Evolutionary conservation across 176 grass and related monocot species (phyloP).

Genomic region (Zea luxurians): DNA sequence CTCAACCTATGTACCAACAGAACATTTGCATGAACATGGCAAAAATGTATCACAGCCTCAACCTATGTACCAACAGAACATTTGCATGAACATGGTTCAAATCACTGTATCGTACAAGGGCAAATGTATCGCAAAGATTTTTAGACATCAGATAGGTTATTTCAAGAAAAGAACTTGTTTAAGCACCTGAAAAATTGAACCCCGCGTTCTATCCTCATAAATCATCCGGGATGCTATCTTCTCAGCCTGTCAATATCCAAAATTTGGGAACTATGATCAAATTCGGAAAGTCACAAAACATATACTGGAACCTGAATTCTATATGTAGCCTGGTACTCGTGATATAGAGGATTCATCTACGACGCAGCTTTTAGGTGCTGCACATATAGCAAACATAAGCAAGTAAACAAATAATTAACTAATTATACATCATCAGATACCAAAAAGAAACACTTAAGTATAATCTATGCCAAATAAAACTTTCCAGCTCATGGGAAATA

Average conservation of each 20-base stretch:
- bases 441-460: neutral
- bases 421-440: neutral
- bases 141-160: neutral
- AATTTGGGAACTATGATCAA: neutral
- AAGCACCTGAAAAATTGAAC: slow-evolving; percentile 92
- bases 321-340: neutral
- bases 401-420: neutral
- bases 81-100: neutral
- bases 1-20: slow-evolving; percentile 63
- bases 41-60: slow-evolving; percentile 97
- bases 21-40: neutral
- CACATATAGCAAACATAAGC: neutral
- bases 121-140: neutral
- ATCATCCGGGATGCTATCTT: slow-evolving; percentile 99
- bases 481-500: neutral
- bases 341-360: neutral
- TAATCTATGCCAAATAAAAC: neutral
- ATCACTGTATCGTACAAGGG: neutral
- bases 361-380: neutral
- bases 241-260: slow-evolving; percentile 66
- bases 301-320: neutral
- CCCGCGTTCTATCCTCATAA: slow-evolving; percentile 92
- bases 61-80: slow-evolving; percentile 48
- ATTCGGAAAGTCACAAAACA: neutral
- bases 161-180: neutral